Percentiles rank a stretch among this genome's conserved stretches.
Conservation (phyloP, 176 grass and related monocot species). For the Cenchrus purpureus region DNA sequence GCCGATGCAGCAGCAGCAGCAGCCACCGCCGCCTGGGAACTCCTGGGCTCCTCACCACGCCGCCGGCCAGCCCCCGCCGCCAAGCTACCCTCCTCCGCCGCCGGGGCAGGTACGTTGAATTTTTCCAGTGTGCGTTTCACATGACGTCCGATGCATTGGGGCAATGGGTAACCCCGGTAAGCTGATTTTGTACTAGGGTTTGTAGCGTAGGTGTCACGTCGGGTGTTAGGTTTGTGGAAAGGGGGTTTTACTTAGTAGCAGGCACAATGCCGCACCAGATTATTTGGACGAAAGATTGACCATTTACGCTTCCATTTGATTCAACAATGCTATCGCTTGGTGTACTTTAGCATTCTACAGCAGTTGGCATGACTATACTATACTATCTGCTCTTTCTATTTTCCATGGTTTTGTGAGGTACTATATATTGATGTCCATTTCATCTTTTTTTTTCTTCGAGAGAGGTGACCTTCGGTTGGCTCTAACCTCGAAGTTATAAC, state of each 20-base stretch:
- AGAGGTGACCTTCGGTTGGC: not conserved
- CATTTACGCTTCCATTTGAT: not conserved
- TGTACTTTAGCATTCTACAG: not conserved
- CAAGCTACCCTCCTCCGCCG: constrained; percentile 43
- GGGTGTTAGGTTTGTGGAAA: constrained; percentile 20
- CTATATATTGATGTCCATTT: not conserved
- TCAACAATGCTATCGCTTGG: not conserved
- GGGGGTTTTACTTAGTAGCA: not conserved
- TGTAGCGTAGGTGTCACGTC: not conserved
- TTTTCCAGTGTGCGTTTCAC: not conserved
- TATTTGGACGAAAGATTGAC: not conserved
- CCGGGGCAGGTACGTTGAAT: constrained; percentile 52
- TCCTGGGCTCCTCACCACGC: constrained; percentile 50
- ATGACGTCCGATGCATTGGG: not conserved
- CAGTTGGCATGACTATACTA: not conserved
- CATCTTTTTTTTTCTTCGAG: not conserved
- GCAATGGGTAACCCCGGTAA: not conserved
- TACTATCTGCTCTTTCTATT: not conserved
- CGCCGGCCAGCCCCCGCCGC: constrained; percentile 32
- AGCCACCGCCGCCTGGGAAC: constrained; percentile 29
- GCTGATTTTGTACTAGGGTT: constrained; percentile 35
- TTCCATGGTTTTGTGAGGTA: not conserved
- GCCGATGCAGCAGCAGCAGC: constrained; percentile 29
- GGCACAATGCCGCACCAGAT: not conserved
- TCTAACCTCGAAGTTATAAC: not conserved